phyloP scores from a whole-genome alignment of 2,329 filamentous ascomycete species.

The Calonectria henricotiae region DNA sequence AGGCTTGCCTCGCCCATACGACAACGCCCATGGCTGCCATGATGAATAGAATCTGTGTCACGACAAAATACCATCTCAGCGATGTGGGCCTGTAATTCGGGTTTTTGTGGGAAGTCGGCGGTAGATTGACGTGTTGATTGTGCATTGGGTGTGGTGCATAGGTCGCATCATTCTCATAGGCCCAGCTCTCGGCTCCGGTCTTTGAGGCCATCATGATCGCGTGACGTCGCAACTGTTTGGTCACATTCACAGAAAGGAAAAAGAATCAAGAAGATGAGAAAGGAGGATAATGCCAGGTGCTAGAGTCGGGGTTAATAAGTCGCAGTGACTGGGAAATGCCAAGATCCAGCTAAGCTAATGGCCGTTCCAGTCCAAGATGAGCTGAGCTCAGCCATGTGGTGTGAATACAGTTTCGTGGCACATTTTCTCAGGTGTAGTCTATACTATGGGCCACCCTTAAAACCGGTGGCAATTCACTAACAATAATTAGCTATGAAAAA shows the following conservation, averaged over 20 bases:
- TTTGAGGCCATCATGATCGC: background rate
- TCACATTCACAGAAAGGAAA: background rate
- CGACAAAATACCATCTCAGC: conserved; percentile 50
- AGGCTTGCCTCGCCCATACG: conserved; percentile 45
- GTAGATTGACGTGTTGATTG: background rate
- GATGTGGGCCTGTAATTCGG: conserved; percentile 48
- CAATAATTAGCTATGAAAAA: background rate
- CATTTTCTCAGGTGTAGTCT: background rate
- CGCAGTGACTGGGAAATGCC: background rate
- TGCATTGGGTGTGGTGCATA: background rate
- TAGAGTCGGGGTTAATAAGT: background rate
- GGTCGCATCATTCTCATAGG: background rate
- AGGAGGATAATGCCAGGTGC: background rate
- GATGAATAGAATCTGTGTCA: conserved; percentile 42
- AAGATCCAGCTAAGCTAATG: background rate
- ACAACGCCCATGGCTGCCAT: conserved; percentile 45
- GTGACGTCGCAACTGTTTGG: background rate
- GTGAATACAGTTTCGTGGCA: background rate
- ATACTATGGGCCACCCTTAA: background rate
- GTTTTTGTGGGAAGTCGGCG: conserved; percentile 7
- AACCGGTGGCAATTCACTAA: background rate
- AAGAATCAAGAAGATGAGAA: background rate
- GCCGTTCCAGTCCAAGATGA: background rate
- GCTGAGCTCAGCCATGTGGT: conserved; percentile 12
- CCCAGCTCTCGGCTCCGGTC: background rate